Percentiles rank a stretch among this genome's conserved stretches.
phyloP scores from a whole-genome alignment of 495 filamentous ascomycete genomes.

The Bacidia rubella region DNA sequence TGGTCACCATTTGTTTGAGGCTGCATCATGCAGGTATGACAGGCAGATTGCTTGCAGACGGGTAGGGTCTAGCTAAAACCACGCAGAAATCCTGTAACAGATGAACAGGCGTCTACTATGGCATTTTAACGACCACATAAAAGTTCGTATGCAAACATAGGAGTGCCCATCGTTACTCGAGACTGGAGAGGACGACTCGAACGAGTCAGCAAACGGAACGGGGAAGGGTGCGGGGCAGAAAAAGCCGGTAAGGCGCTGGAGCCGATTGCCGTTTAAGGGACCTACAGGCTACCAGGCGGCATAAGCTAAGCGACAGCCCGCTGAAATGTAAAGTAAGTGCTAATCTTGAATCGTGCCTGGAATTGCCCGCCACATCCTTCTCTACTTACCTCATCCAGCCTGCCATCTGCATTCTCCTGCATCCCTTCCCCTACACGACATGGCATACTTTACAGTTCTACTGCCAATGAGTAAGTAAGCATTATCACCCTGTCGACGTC shows the following conservation, averaged over 20 bases:
- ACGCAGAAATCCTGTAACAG: too few species aligned
- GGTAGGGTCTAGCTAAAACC: background rate
- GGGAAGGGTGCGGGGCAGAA: background rate
- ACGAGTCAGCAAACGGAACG: background rate
- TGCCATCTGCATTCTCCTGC: background rate
- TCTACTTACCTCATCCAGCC: background rate
- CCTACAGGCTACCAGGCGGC: too few species aligned
- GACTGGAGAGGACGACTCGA: too few species aligned
- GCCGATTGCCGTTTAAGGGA: background rate
- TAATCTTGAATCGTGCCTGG: constrained; percentile 14
- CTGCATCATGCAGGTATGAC: background rate
- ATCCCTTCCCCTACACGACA: constrained; percentile 11
- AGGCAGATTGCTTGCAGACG: background rate
- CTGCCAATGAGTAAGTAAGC: too few species aligned
- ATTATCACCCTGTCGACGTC: too few species aligned
- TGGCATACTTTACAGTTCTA: background rate
- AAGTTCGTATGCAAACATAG: too few species aligned
- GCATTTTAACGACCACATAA: too few species aligned
- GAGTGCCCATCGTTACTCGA: background rate
- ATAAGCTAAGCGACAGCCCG: background rate
- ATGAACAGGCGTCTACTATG: too few species aligned
- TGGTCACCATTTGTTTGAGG: background rate
- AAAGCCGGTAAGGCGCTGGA: background rate
- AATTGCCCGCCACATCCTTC: background rate
- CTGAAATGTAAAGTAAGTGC: background rate